Conservation (phyloP, 805 yeast genomes). For the Candida odintsovae region DNA sequence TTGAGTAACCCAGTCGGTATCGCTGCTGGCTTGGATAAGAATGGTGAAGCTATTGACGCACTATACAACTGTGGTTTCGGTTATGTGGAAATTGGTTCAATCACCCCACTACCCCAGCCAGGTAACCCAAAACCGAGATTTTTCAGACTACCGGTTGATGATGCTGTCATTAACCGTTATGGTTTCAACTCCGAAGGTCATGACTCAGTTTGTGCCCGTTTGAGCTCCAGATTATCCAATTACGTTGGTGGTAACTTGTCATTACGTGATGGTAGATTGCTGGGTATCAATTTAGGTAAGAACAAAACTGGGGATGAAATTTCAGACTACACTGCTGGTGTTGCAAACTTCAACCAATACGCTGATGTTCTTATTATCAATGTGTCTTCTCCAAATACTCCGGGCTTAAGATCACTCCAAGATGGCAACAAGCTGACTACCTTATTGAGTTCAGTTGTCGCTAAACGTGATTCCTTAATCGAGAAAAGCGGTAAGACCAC, state of each 20-base stretch:
- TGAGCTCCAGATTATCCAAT: constrained; percentile 55
- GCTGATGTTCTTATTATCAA: constrained; percentile 90
- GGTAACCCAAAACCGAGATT: constrained; percentile 94
- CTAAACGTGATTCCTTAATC: constrained; percentile 55
- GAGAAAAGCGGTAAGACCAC: constrained; percentile 45
- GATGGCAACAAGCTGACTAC: constrained; percentile 65
- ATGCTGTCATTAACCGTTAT: constrained; percentile 89
- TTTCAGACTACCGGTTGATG: constrained; percentile 78
- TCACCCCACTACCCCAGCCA: constrained; percentile 89
- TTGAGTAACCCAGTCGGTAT: constrained; percentile 80
- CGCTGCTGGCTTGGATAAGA: constrained; percentile 95
- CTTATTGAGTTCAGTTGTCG: constrained; percentile 60
- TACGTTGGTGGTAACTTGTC: constrained; percentile 35
- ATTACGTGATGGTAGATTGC: constrained; percentile 54
- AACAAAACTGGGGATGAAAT: constrained; percentile 90
- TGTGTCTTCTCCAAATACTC: constrained; percentile 94
- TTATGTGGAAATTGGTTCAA: constrained; percentile 88
- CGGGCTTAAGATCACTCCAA: constrained; percentile 87
- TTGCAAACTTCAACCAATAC: constrained; percentile 67
- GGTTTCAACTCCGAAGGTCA: constrained; percentile 95
- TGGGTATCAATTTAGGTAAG: constrained; percentile 87
- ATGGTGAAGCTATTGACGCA: constrained; percentile 85
- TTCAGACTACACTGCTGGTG: constrained; percentile 81
- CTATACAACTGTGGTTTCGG: constrained; percentile 76
- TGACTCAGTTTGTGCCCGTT: constrained; percentile 59